Base-by-base conservation (phyloP, 345 rosid genomes). In the Jatropha curcas region DNA sequence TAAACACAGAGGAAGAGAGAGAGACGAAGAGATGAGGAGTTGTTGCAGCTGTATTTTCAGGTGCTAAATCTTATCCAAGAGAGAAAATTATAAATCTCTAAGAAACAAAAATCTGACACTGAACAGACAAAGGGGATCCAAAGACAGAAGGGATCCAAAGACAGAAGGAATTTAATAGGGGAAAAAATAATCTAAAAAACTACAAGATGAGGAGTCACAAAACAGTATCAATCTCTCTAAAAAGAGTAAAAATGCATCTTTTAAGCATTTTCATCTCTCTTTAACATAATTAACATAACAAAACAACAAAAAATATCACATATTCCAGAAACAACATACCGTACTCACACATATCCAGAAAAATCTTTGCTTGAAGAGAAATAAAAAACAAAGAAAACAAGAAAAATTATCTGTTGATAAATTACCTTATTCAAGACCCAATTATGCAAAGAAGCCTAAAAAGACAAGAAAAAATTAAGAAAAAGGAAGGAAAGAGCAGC, bases 71-170 rank as follows among this genome's bases (percentile, higher is more conserved):
- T 59, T 37, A 52, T 27, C 65, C 61, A 61, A 70, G 58, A 48
- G 19, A 61, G 64, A 69, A 52, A 65, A 10, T 27, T 58, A 28
- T 41, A 68, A 51, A 28, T 65, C 64, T 67, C 27, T 71, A 71
- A 34, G 71, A 71, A 75, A 71, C 65, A 80, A 60, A 48, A 31
- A 69, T 58, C 79, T 76, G 74, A 75, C 86, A 76, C 71, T 55
- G 22, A 0, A 20, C 71, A 64, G 77, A 72, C 48, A 70, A 74
- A 80, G 67, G 68, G 71, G n/a, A 81, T 67, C 76, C 60, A 60
- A 57, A 73, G 77, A 72, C 46, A 70, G 71, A 80, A 62, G 70
- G 71, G 45, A 81, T 68, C 77, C 60, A 61, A 58, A 73, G 68
- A 65, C 76, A 48, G 61, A 31, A 70, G 52, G 59, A 43, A 67